These are phyloP conservation scores for Eimeria praecox DNA, from an alignment of 169 alveolate species.

Conservation along the genomic window DNA sequence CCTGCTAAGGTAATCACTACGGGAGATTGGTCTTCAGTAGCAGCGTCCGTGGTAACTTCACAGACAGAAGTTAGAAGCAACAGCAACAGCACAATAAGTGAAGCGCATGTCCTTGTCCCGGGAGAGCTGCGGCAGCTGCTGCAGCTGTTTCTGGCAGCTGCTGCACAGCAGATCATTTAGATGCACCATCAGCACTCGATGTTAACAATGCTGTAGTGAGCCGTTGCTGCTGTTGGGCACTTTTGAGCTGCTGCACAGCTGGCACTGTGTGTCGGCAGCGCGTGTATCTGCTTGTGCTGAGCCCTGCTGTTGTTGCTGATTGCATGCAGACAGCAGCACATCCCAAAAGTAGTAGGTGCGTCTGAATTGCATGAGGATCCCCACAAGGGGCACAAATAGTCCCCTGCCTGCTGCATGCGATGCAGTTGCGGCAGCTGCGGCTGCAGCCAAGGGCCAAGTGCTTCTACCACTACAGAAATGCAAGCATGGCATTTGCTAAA, in stretches of 20 bases:
- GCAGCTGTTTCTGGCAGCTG: constrained; percentile 54
- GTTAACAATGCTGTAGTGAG: not conserved
- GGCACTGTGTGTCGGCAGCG: constrained; percentile 40
- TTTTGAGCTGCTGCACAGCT: not conserved
- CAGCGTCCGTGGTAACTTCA: not conserved
- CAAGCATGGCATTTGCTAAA: not conserved
- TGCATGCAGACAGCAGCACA: not conserved
- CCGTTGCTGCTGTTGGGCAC: not conserved
- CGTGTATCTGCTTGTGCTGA: not conserved
- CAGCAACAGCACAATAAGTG: not conserved
- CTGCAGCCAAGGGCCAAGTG: not conserved
- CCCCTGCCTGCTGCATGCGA: constrained; percentile 22
- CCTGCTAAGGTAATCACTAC: not conserved
- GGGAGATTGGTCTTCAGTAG: not conserved
- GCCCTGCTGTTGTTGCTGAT: not conserved
- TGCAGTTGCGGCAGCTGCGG: not conserved
- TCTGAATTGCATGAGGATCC: not conserved
- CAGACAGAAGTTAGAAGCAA: not conserved
- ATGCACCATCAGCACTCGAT: constrained; percentile 28
- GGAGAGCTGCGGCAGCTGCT: constrained; percentile 49
- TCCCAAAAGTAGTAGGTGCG: not conserved
- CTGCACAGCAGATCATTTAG: constrained; percentile 56
- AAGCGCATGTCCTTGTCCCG: not conserved
- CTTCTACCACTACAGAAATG: not conserved
- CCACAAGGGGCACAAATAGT: not conserved